Conservation (phyloP, 163 green algal species). For the Volvox carteri region DNA sequence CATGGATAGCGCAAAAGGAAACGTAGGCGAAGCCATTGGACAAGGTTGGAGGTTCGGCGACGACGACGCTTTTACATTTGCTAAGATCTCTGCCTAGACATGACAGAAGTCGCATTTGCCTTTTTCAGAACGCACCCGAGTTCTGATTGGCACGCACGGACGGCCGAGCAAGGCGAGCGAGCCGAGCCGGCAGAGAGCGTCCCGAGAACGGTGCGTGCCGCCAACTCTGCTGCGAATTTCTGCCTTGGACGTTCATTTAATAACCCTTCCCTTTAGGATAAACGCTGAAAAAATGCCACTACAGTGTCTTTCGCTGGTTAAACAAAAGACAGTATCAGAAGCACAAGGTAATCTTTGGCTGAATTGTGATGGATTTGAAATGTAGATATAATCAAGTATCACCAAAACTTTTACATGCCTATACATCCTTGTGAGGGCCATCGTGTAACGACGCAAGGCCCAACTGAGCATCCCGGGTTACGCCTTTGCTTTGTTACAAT, state of each 20-base stretch:
- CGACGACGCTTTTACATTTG: background rate
- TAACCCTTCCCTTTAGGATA: no score
- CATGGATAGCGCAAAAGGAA: background rate
- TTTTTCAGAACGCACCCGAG: conserved; percentile 28
- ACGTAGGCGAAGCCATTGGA: background rate
- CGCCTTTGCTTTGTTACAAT: no score
- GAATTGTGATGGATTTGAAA: no score
- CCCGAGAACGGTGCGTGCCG: conserved; percentile 1
- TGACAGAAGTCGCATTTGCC: background rate
- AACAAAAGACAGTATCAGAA: background rate
- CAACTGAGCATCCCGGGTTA: no score
- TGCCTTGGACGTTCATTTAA: background rate
- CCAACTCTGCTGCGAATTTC: background rate
- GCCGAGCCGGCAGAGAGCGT: background rate
- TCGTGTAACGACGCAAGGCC: no score
- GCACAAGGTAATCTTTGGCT: no score
- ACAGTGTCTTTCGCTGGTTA: background rate
- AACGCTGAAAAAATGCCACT: background rate
- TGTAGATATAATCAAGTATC: no score
- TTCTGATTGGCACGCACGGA: conserved; percentile 46
- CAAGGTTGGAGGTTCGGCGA: conserved; percentile 1
- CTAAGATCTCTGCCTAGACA: background rate
- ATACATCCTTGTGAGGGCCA: no score
- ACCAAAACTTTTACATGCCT: no score
- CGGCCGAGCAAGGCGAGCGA: background rate